Evolutionary conservation across 352 stramenopile genomes (phyloP).

Genomic region (Saprolegnia diclina): DNA sequence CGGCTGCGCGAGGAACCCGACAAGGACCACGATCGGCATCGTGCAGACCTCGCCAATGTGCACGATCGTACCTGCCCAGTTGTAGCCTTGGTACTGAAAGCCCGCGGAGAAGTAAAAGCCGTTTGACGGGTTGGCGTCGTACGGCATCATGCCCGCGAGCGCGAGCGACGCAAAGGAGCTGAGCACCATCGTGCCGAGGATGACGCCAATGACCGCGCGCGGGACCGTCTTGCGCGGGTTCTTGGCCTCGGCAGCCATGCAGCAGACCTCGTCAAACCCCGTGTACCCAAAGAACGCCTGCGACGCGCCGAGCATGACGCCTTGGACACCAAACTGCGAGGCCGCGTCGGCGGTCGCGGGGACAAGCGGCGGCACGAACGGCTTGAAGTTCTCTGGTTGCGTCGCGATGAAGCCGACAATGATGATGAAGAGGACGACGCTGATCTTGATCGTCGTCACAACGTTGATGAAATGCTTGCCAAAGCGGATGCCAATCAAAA

Average conservation of each 20-base stretch:
- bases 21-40: constrained; percentile 70
- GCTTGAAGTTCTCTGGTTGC: constrained; percentile 43
- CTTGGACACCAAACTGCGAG: constrained; percentile 30
- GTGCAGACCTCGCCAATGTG: constrained; percentile 62
- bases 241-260: constrained; percentile 39
- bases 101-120: constrained; percentile 22
- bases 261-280: constrained; percentile 77
- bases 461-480: constrained; percentile 46
- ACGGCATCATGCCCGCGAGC: constrained; percentile 58
- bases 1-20: constrained; percentile 72
- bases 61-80: constrained; percentile 39
- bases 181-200: constrained; percentile 35
- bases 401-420: constrained; percentile 48
- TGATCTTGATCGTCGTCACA: constrained; percentile 38
- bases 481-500: constrained; percentile 42
- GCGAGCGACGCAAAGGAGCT: constrained; percentile 42
- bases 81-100: constrained; percentile 24
- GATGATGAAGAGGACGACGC: constrained; percentile 65
- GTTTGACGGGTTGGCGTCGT: constrained; percentile 20
- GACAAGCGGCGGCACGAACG: constrained; percentile 44
- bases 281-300: constrained; percentile 81
- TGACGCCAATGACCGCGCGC: constrained; percentile 45
- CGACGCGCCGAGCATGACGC: constrained; percentile 48
- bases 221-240: constrained; percentile 44
- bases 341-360: background rate